phyloP scores from a whole-genome alignment of 2,329 filamentous ascomycete species.

The Xylariaceae sp. region DNA sequence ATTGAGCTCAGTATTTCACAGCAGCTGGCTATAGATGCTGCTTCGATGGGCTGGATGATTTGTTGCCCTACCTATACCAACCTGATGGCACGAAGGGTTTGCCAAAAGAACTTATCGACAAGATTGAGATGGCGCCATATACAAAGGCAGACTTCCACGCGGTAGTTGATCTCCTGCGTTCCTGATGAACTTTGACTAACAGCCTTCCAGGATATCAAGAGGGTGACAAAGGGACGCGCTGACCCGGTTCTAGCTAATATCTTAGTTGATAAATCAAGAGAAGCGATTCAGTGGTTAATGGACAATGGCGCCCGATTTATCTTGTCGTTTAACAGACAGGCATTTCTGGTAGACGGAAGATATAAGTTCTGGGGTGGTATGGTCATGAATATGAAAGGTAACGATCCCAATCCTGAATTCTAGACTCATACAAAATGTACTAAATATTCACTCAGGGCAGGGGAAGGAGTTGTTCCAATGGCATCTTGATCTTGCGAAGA shows the following conservation, averaged over 20 bases:
- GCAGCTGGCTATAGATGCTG: slow-evolving; percentile 67
- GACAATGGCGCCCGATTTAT: slow-evolving; percentile 62
- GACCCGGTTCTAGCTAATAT: slow-evolving; percentile 55
- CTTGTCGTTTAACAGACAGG: slow-evolving; percentile 69
- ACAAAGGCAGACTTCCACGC: slow-evolving; percentile 57
- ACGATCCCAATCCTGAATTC: background rate
- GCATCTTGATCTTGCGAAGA: slow-evolving; percentile 31
- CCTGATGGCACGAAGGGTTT: slow-evolving; percentile 49
- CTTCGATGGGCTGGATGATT: slow-evolving; percentile 60
- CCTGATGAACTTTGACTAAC: background rate
- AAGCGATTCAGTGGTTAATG: slow-evolving; percentile 61
- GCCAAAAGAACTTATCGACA: slow-evolving; percentile 44
- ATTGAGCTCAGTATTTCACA: slow-evolving; percentile 59
- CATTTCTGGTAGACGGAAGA: slow-evolving; percentile 66
- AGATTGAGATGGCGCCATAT: slow-evolving; percentile 66
- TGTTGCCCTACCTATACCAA: slow-evolving; percentile 69
- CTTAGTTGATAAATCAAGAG: slow-evolving; percentile 59
- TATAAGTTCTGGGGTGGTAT: slow-evolving; percentile 73
- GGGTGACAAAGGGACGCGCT: slow-evolving; percentile 61
- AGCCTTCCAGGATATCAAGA: slow-evolving; percentile 55
- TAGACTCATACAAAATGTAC: background rate
- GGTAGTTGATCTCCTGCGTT: slow-evolving; percentile 8
- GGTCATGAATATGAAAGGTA: slow-evolving; percentile 47
- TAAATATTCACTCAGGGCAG: slow-evolving; percentile 24
- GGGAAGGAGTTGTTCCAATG: slow-evolving; percentile 36